These are phyloP conservation scores for Asterophora lycoperdoides DNA, from an alignment of 768 basidiomycete genomes.

Conservation along the genomic window DNA sequence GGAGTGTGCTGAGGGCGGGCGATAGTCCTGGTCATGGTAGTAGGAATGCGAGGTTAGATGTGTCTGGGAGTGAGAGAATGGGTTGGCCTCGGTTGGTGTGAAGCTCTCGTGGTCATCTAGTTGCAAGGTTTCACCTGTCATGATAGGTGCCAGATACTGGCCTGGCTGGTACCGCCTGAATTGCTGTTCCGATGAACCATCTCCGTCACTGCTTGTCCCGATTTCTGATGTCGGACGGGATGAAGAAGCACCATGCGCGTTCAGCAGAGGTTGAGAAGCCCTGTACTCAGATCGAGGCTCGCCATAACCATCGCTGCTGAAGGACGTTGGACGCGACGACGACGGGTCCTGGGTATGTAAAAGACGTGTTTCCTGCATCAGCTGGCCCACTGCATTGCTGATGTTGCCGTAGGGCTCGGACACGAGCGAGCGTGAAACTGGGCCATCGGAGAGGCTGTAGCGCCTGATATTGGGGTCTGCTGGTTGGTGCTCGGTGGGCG, in stretches of 20 bases:
- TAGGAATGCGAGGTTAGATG: slow-evolving; percentile 19
- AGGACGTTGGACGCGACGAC: slow-evolving; percentile 3
- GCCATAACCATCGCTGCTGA: neutral
- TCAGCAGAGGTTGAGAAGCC: too few species aligned
- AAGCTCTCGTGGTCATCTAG: slow-evolving; percentile 33
- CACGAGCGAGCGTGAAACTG: slow-evolving; percentile 1
- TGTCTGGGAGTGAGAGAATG: slow-evolving; percentile 20
- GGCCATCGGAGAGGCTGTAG: slow-evolving; percentile 13
- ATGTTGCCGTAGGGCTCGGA: slow-evolving; percentile 7
- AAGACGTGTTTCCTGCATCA: neutral
- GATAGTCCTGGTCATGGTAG: slow-evolving; percentile 36
- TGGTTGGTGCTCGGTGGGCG: slow-evolving; percentile 5
- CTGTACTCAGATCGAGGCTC: too few species aligned
- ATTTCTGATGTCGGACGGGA: too few species aligned
- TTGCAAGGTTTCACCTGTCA: slow-evolving; percentile 62
- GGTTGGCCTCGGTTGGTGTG: slow-evolving; percentile 20
- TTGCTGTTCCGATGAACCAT: slow-evolving; percentile 5
- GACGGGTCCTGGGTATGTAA: neutral
- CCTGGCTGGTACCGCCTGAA: slow-evolving; percentile 56
- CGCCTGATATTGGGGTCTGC: slow-evolving; percentile 10
- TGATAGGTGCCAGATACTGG: slow-evolving; percentile 55
- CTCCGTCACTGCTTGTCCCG: too few species aligned
- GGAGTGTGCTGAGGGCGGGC: slow-evolving; percentile 29
- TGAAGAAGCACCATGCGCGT: too few species aligned
- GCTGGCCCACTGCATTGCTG: slow-evolving; percentile 2